A percentile compares a stretch with the other conserved stretches of the same genome.
Evolutionary conservation across 345 rosid species (phyloP).

Genomic region (Salix suchowensis): DNA sequence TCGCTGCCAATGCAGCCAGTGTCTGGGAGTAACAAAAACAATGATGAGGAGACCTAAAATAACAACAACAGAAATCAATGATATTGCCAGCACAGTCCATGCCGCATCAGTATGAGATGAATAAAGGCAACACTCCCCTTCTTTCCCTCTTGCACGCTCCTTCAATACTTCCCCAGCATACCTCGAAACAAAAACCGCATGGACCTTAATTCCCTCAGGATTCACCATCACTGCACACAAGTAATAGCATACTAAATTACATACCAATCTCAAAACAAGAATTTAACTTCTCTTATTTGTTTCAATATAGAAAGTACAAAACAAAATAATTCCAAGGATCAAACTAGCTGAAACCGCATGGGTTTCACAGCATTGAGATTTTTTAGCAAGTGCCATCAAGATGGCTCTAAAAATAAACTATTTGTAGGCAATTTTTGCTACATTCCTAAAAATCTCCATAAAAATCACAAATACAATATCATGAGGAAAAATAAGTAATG

Average conservation of each 20-base stretch:
- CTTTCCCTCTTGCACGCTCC: conserved; percentile 40
- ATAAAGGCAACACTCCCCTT: conserved; percentile 58
- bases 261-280: no score
- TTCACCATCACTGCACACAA: conserved; percentile 57
- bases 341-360: no score
- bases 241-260: neutral
- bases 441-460: no score
- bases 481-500: no score
- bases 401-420: no score
- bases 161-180: conserved; percentile 46
- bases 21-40: conserved; percentile 44
- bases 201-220: conserved; percentile 38
- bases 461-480: no score
- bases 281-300: no score
- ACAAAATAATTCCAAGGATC: no score
- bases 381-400: no score
- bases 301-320: no score
- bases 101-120: conserved; percentile 29
- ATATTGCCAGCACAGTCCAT: conserved; percentile 62
- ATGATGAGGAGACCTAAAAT: conserved; percentile 41
- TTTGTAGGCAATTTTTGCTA: no score
- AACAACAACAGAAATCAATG: conserved; percentile 43
- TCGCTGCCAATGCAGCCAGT: conserved; percentile 43
- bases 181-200: conserved; percentile 59
- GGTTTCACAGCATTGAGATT: no score